Conservation (phyloP, 371 early-diverging fungal genomes). For the Zychaea mexicana region DNA sequence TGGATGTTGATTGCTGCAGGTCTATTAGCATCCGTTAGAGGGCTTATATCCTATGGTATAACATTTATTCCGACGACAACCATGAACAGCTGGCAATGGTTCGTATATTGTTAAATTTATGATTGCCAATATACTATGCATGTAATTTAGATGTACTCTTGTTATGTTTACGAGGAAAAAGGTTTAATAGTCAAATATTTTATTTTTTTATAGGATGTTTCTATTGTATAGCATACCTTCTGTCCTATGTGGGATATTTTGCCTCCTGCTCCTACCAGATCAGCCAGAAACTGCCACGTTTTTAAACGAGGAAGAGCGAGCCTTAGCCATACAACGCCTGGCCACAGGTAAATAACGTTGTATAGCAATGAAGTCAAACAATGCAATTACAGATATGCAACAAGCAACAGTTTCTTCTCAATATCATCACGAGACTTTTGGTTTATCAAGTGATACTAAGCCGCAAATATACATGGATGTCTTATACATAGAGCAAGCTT, state of each 20-base stretch:
- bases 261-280: slow-evolving; percentile 50
- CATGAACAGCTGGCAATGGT: slow-evolving; percentile 40
- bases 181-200: not conserved
- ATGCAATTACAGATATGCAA: too few relatives aligned
- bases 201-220: slow-evolving; percentile 40
- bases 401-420: too few relatives aligned
- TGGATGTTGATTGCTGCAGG: slow-evolving; percentile 10
- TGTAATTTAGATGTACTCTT: too few relatives aligned
- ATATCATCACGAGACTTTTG: too few relatives aligned
- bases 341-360: slow-evolving; percentile 22
- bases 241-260: slow-evolving; percentile 32
- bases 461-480: not conserved
- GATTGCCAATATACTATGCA: too few relatives aligned
- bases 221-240: slow-evolving; percentile 50
- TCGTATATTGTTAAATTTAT: too few relatives aligned
- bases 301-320: slow-evolving; percentile 54
- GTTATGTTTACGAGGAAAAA: not conserved
- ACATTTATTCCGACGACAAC: slow-evolving; percentile 20
- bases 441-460: too few relatives aligned
- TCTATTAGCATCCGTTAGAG: slow-evolving; percentile 39
- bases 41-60: slow-evolving; percentile 34
- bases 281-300: slow-evolving; percentile 56
- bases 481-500: slow-evolving; percentile 26
- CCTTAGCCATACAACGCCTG: slow-evolving; percentile 42
- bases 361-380: not conserved